Conservation (phyloP, 129 eudicot genomes). For the Tagetes erecta region DNA sequence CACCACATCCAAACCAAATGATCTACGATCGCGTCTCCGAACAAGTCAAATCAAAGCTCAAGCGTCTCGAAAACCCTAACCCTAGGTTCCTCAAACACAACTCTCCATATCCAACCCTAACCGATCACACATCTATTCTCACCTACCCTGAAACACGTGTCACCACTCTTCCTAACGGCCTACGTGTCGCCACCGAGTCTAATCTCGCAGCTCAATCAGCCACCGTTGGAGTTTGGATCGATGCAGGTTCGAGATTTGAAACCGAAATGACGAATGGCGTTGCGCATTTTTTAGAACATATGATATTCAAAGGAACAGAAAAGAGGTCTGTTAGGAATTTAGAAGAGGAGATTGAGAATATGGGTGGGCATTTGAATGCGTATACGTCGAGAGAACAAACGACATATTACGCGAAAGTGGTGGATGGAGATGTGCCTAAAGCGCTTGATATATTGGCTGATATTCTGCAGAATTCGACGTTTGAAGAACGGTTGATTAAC, state of each 20-base stretch:
- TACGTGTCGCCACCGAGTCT: conserved; percentile 92
- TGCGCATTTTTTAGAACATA: conserved; percentile 84
- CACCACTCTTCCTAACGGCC: conserved; percentile 91
- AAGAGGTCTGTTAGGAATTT: conserved; percentile 51
- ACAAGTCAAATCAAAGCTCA: conserved; percentile 60
- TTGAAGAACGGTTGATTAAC: conserved; percentile 60
- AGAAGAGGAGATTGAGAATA: conserved; percentile 96
- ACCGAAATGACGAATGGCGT: conserved; percentile 74
- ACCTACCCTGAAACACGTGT: conserved; percentile 65
- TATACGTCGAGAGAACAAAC: conserved; percentile 88
- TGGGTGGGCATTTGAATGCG: conserved; percentile 97
- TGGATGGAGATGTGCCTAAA: conserved; percentile 56
- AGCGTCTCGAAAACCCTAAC: conserved; percentile 64
- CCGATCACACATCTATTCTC: conserved; percentile 67
- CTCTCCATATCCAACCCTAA: conserved; percentile 61
- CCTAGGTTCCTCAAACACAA: conserved; percentile 58
- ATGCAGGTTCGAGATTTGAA: conserved; percentile 84
- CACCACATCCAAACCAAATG: conserved; percentile 76
- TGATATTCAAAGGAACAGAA: conserved; percentile 84
- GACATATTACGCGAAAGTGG: conserved; percentile 67
- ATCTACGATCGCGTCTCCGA: conserved; percentile 80
- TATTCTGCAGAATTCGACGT: conserved; percentile 81
- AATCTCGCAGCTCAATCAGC: conserved; percentile 61
- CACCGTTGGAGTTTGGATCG: conserved; percentile 91
- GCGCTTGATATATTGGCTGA: conserved; percentile 79